These are phyloP conservation scores for Talaromyces sp. DNA, from an alignment of 2,329 filamentous ascomycete genomes.

Conservation along the genomic window DNA sequence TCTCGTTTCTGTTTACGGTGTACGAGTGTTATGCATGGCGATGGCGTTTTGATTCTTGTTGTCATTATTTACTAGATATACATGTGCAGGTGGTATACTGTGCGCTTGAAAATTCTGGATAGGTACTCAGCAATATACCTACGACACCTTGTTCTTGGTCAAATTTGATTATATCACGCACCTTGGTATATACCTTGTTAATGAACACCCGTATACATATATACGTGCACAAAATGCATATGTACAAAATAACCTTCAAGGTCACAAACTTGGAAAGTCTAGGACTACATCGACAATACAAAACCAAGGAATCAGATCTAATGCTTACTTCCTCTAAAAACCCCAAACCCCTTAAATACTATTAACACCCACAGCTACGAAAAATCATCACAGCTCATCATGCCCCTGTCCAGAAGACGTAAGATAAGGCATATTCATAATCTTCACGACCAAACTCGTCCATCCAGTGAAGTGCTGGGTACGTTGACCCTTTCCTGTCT, in stretches of 20 bases:
- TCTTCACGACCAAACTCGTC: conserved; percentile 97
- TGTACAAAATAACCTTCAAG: not conserved
- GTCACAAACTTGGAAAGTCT: not conserved
- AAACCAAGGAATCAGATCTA: too few species aligned
- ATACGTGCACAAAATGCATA: not conserved
- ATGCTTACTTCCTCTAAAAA: not conserved
- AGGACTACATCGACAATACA: not conserved
- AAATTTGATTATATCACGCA: not conserved
- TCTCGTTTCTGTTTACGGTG: not conserved
- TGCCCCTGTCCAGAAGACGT: conserved; percentile 28
- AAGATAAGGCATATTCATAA: conserved; percentile 88
- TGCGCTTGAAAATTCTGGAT: too few species aligned
- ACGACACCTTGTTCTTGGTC: not conserved
- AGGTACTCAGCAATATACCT: too few species aligned
- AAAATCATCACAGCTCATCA: conserved; percentile 45
- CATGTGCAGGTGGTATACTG: too few species aligned
- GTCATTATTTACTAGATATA: not conserved
- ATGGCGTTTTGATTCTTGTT: conserved; percentile 11
- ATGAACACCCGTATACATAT: too few species aligned
- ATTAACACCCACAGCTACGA: not conserved
- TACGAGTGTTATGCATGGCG: conserved; percentile 10
- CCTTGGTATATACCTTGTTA: too few species aligned
- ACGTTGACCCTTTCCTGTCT: conserved; percentile 86
- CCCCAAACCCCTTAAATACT: not conserved
- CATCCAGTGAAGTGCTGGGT: conserved; percentile 98